phyloP scores from a whole-genome alignment of 2,329 filamentous ascomycete species.

The Fusarium udum region DNA sequence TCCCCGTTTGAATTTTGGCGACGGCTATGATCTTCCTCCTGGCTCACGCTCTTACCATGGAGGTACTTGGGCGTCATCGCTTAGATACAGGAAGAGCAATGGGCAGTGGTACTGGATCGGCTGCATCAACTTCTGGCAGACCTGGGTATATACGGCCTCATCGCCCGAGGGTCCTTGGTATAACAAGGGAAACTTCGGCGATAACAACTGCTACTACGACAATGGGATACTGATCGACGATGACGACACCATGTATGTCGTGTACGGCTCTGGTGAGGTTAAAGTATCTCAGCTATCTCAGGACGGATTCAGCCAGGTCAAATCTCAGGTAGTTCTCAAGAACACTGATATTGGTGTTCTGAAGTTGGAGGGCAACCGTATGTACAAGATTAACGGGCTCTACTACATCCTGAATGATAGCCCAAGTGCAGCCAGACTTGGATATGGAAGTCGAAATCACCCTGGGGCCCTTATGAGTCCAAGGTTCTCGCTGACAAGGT shows the following conservation, averaged over 20 bases:
- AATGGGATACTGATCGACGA: slow-evolving; percentile 66
- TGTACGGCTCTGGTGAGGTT: slow-evolving; percentile 61
- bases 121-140: slow-evolving; percentile 60
- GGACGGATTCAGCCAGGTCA: slow-evolving; percentile 58
- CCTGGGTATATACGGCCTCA: slow-evolving; percentile 63
- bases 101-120: slow-evolving; percentile 66
- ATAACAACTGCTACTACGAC: slow-evolving; percentile 63
- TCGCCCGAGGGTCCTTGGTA: slow-evolving; percentile 56
- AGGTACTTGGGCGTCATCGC: slow-evolving; percentile 65
- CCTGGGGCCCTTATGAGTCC: slow-evolving; percentile 62
- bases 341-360: slow-evolving; percentile 52
- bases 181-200: slow-evolving; percentile 48
- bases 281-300: slow-evolving; percentile 60
- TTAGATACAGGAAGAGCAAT: slow-evolving; percentile 61
- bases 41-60: slow-evolving; percentile 58
- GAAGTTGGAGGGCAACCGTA: slow-evolving; percentile 63
- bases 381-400: slow-evolving; percentile 60
- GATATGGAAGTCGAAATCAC: slow-evolving; percentile 59
- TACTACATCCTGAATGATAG: slow-evolving; percentile 65
- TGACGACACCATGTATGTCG: slow-evolving; percentile 67
- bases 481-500: slow-evolving; percentile 56
- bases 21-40: slow-evolving; percentile 56
- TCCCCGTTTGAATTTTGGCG: slow-evolving; percentile 56
- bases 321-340: slow-evolving; percentile 56
- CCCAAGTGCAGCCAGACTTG: slow-evolving; percentile 54